Percentiles rank a stretch among this genome's conserved stretches.
phyloP scores from a whole-genome alignment of 1,284 basidiomycete species.

The Xerocomus amazonicus region DNA sequence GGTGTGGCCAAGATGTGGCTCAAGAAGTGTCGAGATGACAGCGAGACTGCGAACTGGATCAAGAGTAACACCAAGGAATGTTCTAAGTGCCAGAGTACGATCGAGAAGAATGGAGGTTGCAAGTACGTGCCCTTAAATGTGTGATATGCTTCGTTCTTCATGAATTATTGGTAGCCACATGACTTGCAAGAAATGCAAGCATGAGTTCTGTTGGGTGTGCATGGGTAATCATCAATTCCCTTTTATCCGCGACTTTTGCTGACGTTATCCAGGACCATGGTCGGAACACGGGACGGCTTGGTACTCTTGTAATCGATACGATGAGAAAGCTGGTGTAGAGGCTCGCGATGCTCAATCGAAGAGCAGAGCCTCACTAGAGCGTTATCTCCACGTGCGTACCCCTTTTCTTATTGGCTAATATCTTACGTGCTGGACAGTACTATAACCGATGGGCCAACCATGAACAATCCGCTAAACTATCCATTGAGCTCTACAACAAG shows the following conservation, averaged over 20 bases:
- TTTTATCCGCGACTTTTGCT: not conserved
- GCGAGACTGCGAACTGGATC: conserved; percentile 99
- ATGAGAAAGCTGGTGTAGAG: conserved; percentile 87
- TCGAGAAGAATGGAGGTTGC: conserved; percentile 99
- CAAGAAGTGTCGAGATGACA: conserved; percentile 96
- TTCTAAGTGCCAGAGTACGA: conserved; percentile 90
- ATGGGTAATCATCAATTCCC: conserved; percentile 50
- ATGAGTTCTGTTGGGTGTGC: conserved; percentile 83
- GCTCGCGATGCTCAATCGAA: conserved; percentile 88
- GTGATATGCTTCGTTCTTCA: conserved; percentile 3
- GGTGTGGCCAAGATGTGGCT: conserved; percentile 89
- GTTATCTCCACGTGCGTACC: conserved; percentile 83
- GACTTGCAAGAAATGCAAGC: conserved; percentile 99
- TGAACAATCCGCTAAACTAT: conserved; percentile 95
- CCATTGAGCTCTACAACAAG: conserved; percentile 86
- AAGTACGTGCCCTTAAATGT: conserved; percentile 60
- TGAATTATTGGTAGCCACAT: conserved; percentile 68
- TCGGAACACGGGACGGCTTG: conserved; percentile 95
- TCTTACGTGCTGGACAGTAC: conserved; percentile 54
- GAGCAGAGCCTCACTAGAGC: conserved; percentile 86
- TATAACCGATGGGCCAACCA: conserved; percentile 99
- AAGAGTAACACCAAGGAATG: conserved; percentile 99
- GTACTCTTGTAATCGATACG: conserved; percentile 98
- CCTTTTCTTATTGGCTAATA: not conserved
- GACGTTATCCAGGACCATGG: conserved; percentile 70